Base-by-base conservation (phyloP, 2,329 filamentous ascomycete genomes). In the Sporothrix protearum region DNA sequence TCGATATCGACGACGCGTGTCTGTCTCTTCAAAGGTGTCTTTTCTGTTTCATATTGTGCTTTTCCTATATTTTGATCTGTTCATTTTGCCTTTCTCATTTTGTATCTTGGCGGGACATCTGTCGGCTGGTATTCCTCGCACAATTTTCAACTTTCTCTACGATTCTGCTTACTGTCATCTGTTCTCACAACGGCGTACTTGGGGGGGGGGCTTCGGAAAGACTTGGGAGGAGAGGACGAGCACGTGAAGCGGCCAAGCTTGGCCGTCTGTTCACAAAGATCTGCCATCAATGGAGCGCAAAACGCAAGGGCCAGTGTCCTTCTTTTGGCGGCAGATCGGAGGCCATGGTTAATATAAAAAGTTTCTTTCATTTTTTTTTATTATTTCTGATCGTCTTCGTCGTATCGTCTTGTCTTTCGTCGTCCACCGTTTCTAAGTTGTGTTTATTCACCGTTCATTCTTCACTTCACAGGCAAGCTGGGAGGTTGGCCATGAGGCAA, bases 321-420 rank as follows among this genome's bases (percentile, higher is more conserved):
- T 69, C 25, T 16, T 51, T 45, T 63, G 59, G 59, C 22, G 47
- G 47, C 10, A 59, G 36, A 39, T 39, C 10, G 36, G 36, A 67
- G 28, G 63, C 64, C 47, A 28, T 25, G 28, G 14, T 59, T 25
- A 68, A 71, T 71, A 51, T 39, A 71, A 61, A 61, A 68, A 71
- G 70, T 59, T 59, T 39, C 30, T 47, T 51, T n/a, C 30, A 45
- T 45, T 16, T 45, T 12, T 30, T 19, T n/a, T n/a, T n/a, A n/a
- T n/a, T n/a, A n/a, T n/a, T n/a, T n/a, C n/a, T n/a, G n/a, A n/a
- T n/a, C n/a, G n/a, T n/a, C n/a, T n/a, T n/a, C n/a, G n/a, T n/a
- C n/a, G n/a, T 42, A 16, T 47, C 28, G 1, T 16, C 39, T 6
- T 59, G 9, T 59, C 3, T 14, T 55, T 12, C 47, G 12, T 57